Conservation (phyloP, 208 protist genomes). For the Crithidia expoeki region DNA sequence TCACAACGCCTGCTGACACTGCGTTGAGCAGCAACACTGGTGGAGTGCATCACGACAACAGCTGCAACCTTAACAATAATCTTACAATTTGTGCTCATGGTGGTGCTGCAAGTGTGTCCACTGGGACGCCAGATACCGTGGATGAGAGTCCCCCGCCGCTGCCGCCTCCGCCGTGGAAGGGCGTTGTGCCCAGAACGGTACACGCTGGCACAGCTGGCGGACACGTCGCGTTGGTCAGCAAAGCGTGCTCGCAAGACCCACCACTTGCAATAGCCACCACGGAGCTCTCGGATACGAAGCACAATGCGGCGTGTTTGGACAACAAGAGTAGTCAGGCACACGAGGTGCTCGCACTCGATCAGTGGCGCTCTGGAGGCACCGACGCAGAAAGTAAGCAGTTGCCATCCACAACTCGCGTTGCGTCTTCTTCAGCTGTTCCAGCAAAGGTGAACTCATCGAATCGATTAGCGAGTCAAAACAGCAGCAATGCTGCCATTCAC, state of each 20-base stretch:
- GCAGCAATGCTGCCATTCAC: neutral
- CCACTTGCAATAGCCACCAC: neutral
- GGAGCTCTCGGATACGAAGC: no score
- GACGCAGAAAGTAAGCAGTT: neutral
- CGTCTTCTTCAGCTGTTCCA: neutral
- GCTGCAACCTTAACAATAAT: neutral
- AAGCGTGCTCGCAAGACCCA: neutral
- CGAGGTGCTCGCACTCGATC: constrained; percentile 1
- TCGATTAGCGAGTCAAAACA: neutral
- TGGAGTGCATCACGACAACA: neutral
- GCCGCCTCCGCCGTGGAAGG: constrained; percentile 13
- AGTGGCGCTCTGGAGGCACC: constrained; percentile 1
- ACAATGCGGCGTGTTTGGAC: no score
- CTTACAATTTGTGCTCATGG: neutral
- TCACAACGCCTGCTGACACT: constrained; percentile 8
- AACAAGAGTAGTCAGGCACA: neutral
- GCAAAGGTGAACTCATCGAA: neutral
- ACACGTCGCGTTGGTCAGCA: neutral
- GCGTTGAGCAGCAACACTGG: constrained; percentile 6
- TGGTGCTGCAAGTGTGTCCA: neutral
- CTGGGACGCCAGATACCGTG: neutral
- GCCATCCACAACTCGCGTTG: neutral
- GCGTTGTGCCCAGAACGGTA: neutral
- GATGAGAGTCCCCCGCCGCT: constrained; percentile 26
- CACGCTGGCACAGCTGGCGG: neutral